Base-by-base conservation (phyloP, 768 basidiomycete species). In the Podaxis rugospora region DNA sequence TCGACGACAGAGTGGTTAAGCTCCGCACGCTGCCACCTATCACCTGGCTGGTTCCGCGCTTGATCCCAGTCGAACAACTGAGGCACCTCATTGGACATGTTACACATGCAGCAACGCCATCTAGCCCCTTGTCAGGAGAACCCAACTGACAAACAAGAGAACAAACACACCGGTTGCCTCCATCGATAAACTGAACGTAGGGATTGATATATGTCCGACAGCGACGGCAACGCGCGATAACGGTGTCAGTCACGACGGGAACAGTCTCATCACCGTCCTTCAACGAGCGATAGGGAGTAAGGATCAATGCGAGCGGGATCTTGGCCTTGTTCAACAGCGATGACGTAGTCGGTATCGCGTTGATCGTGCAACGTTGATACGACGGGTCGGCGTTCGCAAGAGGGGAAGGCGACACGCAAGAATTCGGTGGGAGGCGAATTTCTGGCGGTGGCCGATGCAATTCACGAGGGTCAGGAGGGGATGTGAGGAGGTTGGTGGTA, bases 101-200 rank as follows among this genome's bases (percentile, higher is more conserved):
- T 92, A 74, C 97, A 99, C 94, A 99, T 94, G 75, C 94, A 96
- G 74, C 97, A 99, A 71, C 97, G 91, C 97, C 97, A 99, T 64
- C 91, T 90, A 59, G 4, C 21, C 57, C 55, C 32, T 49, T 25
- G 55, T 59, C 35, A 61, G 42, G 10, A 40, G 11, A 9, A 13
- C 16, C 18, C 32, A 36, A 21, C 37, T 28, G 49, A 40, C 18
- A 23, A 59, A 5, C 39, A 53, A 21, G 23, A 2, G 37, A n/a
- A 4, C 42, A 42, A 25, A 61, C 57, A 75, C 65, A 89, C 84
- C 94, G 87, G 74, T 94, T 95, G 32, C 97, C 97, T 57, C 95
- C 95, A 68, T 99, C 97, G 68, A 98, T 93, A 73, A 98, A 98
- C 69, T 94, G 93, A 21, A 97, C 95, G 69, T 91, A 98, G 3